Percentiles rank a stretch among this genome's conserved stretches.
phyloP scores from a whole-genome alignment of 2,329 filamentous ascomycete genomes.

The Aaosphaeria pasadenensis region DNA sequence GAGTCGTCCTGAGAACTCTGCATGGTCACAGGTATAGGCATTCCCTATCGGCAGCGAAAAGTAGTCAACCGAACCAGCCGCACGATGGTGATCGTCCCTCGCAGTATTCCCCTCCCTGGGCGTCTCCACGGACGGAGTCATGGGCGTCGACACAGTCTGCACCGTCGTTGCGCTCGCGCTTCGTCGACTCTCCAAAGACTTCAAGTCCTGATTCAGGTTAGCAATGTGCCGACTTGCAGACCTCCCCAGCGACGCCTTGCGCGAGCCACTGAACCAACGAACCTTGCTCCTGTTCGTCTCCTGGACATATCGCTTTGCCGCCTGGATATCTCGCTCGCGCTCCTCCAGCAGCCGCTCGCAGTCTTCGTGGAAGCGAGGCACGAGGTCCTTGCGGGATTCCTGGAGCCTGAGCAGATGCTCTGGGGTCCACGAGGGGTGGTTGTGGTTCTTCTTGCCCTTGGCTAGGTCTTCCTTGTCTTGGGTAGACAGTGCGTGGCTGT shows the following conservation, averaged over 20 bases:
- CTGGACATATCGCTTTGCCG: not conserved
- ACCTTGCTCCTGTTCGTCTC: constrained; percentile 6
- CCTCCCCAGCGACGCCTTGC: not conserved
- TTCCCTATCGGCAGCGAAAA: not conserved
- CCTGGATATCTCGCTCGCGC: constrained; percentile 8
- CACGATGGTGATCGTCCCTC: not conserved
- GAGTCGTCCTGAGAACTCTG: not conserved
- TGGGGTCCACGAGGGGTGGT: constrained; percentile 1
- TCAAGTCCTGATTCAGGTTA: not conserved
- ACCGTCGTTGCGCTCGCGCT: not conserved
- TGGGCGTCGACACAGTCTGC: not conserved
- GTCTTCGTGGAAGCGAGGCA: constrained; percentile 1
- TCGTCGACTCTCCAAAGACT: not conserved
- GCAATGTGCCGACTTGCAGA: not conserved
- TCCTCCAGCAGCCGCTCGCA: constrained; percentile 5
- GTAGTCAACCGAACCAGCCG: not conserved
- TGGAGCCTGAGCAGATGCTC: not conserved
- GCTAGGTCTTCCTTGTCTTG: constrained; percentile 4
- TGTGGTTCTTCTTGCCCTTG: constrained; percentile 1
- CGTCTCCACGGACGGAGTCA: not conserved
- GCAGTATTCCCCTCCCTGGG: not conserved
- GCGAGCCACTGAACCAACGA: constrained; percentile 4
- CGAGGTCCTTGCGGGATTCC: not conserved
- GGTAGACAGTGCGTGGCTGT: constrained; percentile 1
- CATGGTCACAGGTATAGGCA: not conserved